Conservation (phyloP, 2,329 filamentous ascomycete genomes). For the Pseudopithomyces chartarum region DNA sequence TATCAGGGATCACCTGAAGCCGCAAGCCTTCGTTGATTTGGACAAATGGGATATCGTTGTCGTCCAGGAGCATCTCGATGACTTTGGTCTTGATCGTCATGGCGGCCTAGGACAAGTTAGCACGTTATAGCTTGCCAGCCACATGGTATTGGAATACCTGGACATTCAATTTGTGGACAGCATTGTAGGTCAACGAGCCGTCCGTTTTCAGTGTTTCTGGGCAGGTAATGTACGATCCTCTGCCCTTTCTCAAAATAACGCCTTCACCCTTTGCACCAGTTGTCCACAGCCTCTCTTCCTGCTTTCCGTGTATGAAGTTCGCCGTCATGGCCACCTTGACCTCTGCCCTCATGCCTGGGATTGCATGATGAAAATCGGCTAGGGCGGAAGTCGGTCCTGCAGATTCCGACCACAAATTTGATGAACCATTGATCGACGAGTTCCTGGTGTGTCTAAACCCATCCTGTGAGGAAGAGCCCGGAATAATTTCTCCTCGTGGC, state of each 20-base stretch:
- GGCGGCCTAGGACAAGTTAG: conserved; percentile 55
- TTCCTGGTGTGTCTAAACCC: neutral
- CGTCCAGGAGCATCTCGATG: conserved; percentile 64
- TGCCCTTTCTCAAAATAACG: conserved; percentile 59
- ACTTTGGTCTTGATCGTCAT: conserved; percentile 71
- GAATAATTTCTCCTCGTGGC: neutral
- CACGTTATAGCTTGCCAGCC: too few relatives aligned
- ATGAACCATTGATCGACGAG: neutral
- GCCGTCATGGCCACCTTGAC: conserved; percentile 54
- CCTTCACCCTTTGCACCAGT: conserved; percentile 56
- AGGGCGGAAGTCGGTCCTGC: neutral
- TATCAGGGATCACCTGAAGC: conserved; percentile 65
- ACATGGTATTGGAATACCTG: conserved; percentile 46
- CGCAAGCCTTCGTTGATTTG: conserved; percentile 63
- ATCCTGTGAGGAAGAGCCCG: neutral
- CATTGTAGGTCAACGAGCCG: conserved; percentile 56
- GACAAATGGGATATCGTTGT: conserved; percentile 58
- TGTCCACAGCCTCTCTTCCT: conserved; percentile 61
- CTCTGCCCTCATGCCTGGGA: neutral
- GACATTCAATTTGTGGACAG: conserved; percentile 58
- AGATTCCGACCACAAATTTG: neutral
- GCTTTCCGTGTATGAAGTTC: conserved; percentile 66
- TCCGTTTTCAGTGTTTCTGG: conserved; percentile 54
- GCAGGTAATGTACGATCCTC: conserved; percentile 58
- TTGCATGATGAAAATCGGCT: conserved; percentile 1